phyloP scores from a whole-genome alignment of 176 grass and related monocot genomes.

The Carex parvula region DNA sequence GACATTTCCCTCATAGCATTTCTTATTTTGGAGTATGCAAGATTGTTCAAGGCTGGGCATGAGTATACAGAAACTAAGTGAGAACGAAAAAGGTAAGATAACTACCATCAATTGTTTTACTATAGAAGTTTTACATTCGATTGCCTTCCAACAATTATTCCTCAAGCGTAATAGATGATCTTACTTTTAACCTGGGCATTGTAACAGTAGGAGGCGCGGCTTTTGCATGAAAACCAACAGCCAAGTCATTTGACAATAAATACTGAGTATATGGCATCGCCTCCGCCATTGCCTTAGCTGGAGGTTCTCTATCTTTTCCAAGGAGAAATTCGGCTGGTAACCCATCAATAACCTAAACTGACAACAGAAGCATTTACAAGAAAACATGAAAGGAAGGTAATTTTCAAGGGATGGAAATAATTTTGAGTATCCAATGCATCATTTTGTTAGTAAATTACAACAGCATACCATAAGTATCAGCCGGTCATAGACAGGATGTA shows the following conservation, averaged over 20 bases:
- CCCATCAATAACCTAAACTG: conserved; percentile 91
- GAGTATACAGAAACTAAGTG: neutral
- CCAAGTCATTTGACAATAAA: conserved; percentile 57
- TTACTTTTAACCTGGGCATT: conserved; percentile 91
- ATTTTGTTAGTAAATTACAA: conserved; percentile 11
- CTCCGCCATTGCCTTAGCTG: conserved; percentile 54
- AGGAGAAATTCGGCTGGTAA: conserved; percentile 89
- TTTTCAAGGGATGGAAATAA: neutral
- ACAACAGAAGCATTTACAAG: conserved; percentile 39
- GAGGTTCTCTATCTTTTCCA: conserved; percentile 57
- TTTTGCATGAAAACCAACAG: conserved; percentile 80
- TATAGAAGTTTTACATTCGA: neutral
- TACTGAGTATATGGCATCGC: conserved; percentile 86
- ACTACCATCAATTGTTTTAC: neutral
- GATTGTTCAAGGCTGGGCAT: neutral
- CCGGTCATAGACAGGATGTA: conserved; percentile 61
- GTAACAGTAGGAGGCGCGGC: conserved; percentile 95
- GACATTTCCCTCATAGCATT: neutral
- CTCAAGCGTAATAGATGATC: neutral
- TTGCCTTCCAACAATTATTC: neutral
- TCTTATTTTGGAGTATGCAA: neutral
- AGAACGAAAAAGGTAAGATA: neutral
- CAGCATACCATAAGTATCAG: conserved; percentile 80
- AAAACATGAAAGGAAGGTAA: neutral
- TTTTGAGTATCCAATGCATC: neutral